Percentiles rank a stretch among this genome's conserved stretches.
Conservation (phyloP, 495 filamentous ascomycete species). For the Hyaloscypha bicolor region DNA sequence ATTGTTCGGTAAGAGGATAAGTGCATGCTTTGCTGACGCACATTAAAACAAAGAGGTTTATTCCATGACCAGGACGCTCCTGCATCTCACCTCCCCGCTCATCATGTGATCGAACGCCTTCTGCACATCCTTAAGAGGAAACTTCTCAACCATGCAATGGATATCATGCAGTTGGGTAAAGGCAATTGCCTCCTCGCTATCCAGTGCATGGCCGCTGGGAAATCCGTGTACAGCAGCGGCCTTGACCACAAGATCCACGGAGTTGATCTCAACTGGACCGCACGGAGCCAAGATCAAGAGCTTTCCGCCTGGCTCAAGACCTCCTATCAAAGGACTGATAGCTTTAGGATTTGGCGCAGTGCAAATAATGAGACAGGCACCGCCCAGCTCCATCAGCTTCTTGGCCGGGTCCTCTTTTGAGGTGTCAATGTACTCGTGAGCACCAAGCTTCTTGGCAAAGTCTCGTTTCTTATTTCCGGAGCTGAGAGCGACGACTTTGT, state of each 20-base stretch:
- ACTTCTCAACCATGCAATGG: conserved; percentile 66
- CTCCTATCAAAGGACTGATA: conserved; percentile 56
- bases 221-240: conserved; percentile 60
- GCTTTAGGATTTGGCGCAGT: conserved; percentile 62
- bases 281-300: conserved; percentile 58
- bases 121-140: conserved; percentile 57
- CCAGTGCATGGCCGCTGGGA: conserved; percentile 63
- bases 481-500: conserved; percentile 63
- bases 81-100: conserved; percentile 50
- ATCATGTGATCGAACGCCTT: conserved; percentile 54
- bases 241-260: conserved; percentile 47
- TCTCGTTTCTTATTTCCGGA: conserved; percentile 57
- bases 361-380: conserved; percentile 61
- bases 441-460: conserved; percentile 64
- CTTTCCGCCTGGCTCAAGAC: conserved; percentile 59
- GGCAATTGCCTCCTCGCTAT: conserved; percentile 66
- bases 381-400: conserved; percentile 59
- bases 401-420: conserved; percentile 52
- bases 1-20: too few relatives aligned
- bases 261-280: conserved; percentile 56
- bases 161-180: conserved; percentile 61
- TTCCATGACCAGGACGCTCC: conserved; percentile 55
- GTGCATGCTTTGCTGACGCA: too few relatives aligned
- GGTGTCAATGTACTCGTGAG: conserved; percentile 67
- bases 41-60: conserved; percentile 19